A percentile compares a stretch with the other conserved stretches of the same genome.
Conservation (phyloP, 768 basidiomycete species). For the Mycena vulgaris region DNA sequence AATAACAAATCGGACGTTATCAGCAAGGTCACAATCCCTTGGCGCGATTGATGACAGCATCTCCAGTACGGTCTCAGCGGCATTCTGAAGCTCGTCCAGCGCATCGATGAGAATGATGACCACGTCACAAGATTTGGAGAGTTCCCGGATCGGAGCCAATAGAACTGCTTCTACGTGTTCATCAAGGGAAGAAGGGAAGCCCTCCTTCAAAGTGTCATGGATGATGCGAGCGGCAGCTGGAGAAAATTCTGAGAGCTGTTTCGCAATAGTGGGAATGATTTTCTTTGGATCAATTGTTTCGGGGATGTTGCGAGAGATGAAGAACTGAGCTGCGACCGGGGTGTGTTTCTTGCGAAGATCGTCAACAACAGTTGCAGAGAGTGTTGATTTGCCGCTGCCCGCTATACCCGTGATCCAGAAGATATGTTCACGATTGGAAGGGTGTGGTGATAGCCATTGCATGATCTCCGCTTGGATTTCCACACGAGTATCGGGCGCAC, state of each 20-base stretch:
- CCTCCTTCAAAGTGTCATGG: not conserved
- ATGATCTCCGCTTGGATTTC: not conserved
- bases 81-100: slow-evolving; percentile 4
- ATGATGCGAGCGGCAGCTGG: no score
- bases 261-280: slow-evolving; percentile 2
- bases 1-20: not conserved
- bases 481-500: slow-evolving; percentile 4
- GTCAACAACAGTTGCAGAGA: not conserved
- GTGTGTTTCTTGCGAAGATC: not conserved
- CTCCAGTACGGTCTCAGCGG: not conserved
- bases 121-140: no score
- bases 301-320: no score
- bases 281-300: not conserved
- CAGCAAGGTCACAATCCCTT: not conserved
- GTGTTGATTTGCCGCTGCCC: slow-evolving; percentile 1
- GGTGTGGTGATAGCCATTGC: not conserved
- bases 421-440: not conserved
- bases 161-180: not conserved
- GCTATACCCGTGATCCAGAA: no score
- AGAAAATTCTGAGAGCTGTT: no score
- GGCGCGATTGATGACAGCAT: not conserved
- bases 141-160: not conserved
- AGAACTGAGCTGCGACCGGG: no score
- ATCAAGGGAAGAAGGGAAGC: not conserved
- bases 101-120: no score